Percentiles rank a stretch among this genome's conserved stretches.
Conservation (phyloP, 2,329 filamentous ascomycete species). For the Metarhizium anisopliae region DNA sequence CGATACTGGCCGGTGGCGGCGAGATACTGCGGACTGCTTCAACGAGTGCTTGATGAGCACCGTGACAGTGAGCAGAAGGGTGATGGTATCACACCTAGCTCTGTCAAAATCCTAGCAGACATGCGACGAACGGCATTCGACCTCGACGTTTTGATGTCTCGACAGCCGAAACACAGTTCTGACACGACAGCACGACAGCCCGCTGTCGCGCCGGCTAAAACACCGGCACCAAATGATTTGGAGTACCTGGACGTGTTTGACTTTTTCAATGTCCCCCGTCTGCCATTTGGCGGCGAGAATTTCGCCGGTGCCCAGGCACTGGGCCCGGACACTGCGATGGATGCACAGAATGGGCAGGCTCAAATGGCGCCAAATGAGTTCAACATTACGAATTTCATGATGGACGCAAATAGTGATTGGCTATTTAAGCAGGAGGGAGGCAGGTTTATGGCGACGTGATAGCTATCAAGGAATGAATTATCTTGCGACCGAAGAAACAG, state of each 20-base stretch:
- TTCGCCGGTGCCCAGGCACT: slow-evolving; percentile 8
- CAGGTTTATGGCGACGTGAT: slow-evolving; percentile 17
- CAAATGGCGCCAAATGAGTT: slow-evolving; percentile 48
- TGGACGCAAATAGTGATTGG: slow-evolving; percentile 67
- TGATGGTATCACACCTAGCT: slow-evolving; percentile 69
- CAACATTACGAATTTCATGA: slow-evolving; percentile 71
- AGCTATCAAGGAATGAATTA: background rate
- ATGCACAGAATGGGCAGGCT: slow-evolving; percentile 18
- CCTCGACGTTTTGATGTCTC: slow-evolving; percentile 79
- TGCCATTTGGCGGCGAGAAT: slow-evolving; percentile 42
- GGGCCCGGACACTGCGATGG: slow-evolving; percentile 15
- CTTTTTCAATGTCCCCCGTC: slow-evolving; percentile 83
- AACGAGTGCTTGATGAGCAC: slow-evolving; percentile 80
- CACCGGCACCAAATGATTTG: slow-evolving; percentile 70
- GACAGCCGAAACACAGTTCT: slow-evolving; percentile 53
- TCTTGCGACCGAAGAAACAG: background rate
- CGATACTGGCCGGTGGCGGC: slow-evolving; percentile 78
- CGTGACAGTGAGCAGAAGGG: slow-evolving; percentile 67
- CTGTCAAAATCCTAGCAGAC: slow-evolving; percentile 78
- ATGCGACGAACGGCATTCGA: slow-evolving; percentile 90
- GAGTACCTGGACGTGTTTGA: slow-evolving; percentile 91
- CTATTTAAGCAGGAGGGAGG: slow-evolving; percentile 48
- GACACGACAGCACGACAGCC: slow-evolving; percentile 34
- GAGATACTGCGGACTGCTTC: slow-evolving; percentile 70
- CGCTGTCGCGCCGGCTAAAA: slow-evolving; percentile 52